Conservation (phyloP, 495 filamentous ascomycete genomes). For the Penicillium fimorum region DNA sequence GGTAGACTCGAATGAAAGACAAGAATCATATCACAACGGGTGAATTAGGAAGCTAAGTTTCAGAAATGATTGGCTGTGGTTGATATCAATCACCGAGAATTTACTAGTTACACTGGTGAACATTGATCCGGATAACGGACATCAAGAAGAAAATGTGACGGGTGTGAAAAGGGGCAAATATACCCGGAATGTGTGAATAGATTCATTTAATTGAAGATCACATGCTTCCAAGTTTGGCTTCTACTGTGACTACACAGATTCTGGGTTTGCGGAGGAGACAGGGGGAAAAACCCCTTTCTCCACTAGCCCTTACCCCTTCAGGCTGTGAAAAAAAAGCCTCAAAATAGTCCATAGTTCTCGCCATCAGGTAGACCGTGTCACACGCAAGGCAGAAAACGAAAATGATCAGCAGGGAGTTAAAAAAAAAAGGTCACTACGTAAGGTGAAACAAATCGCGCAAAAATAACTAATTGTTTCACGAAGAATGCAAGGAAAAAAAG, state of each 20-base stretch:
- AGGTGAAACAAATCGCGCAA: conserved; percentile 28
- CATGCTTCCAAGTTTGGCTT: neutral
- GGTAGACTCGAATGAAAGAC: conserved; percentile 15
- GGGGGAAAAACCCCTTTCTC: conserved; percentile 16
- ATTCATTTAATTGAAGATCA: conserved; percentile 5
- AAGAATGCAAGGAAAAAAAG: conserved; percentile 1
- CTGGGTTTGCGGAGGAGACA: conserved; percentile 18
- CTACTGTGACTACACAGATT: neutral
- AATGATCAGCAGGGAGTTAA: conserved; percentile 21
- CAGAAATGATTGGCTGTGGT: conserved; percentile 18
- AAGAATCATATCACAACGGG: conserved; percentile 24
- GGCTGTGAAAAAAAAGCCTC: conserved; percentile 15
- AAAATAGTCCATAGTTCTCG: conserved; percentile 15
- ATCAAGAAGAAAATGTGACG: conserved; percentile 11
- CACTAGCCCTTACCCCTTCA: conserved; percentile 22
- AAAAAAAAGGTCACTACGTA: conserved; percentile 20
- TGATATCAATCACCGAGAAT: conserved; percentile 1
- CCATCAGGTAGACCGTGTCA: conserved; percentile 17
- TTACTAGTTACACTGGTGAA: conserved; percentile 18
- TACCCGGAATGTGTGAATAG: conserved; percentile 1
- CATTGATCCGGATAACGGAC: conserved; percentile 24
- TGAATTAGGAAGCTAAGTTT: conserved; percentile 24
- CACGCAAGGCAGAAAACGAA: conserved; percentile 16
- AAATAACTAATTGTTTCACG: conserved; percentile 8
- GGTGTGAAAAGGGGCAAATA: conserved; percentile 14